Conservation (phyloP, 441 rosid species). For the Aquilaria agallochum region DNA sequence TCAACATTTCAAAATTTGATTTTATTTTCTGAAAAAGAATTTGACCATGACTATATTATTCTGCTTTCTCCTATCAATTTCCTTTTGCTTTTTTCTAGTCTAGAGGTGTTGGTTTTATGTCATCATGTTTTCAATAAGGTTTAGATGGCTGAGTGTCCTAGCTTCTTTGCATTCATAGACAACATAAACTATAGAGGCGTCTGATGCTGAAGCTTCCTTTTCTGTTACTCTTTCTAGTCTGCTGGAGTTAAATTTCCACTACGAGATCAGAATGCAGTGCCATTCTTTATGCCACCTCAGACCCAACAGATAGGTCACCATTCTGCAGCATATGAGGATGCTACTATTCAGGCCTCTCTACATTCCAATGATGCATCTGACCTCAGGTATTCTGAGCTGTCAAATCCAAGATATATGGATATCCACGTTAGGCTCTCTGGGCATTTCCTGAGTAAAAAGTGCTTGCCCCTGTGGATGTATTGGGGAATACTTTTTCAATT, state of each 20-base stretch:
- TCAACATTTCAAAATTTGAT: no score
- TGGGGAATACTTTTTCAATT: no score
- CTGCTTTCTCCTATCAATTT: no score
- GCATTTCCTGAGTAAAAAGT: neutral
- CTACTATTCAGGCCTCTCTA: slow-evolving; percentile 79
- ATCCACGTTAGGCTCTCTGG: neutral
- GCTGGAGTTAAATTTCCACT: slow-evolving; percentile 88
- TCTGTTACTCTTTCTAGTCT: slow-evolving; percentile 35
- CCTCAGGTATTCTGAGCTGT: slow-evolving; percentile 45
- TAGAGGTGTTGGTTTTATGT: no score
- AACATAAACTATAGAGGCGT: no score
- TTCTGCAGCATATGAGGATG: slow-evolving; percentile 61
- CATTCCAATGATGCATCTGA: slow-evolving; percentile 60
- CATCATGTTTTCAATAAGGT: neutral
- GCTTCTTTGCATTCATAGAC: no score
- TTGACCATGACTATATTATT: no score
- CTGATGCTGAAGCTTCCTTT: no score
- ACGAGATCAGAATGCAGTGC: slow-evolving; percentile 64
- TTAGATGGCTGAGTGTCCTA: no score
- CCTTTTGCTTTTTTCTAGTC: neutral
- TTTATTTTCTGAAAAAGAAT: no score
- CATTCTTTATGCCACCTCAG: slow-evolving; percentile 87
- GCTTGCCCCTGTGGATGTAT: no score
- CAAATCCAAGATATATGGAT: no score
- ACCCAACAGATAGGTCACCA: slow-evolving; percentile 62